These are phyloP conservation scores for Monotropa hypopitys DNA, from an alignment of 179 eudicot species.

Conservation along the genomic window DNA sequence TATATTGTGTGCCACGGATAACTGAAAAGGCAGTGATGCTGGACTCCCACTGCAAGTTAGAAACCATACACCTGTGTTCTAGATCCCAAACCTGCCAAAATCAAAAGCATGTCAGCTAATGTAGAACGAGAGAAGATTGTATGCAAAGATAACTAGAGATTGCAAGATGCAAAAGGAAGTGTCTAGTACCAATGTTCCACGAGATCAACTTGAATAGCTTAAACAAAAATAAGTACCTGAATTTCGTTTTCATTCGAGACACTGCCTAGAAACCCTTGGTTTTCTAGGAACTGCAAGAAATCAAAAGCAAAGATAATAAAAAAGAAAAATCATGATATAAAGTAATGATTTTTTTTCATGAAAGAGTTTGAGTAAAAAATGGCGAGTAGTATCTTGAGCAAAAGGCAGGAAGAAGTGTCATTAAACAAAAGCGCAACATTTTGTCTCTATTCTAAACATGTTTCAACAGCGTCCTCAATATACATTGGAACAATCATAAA, in stretches of 20 bases:
- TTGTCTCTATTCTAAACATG: not conserved
- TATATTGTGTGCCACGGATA: constrained; percentile 55
- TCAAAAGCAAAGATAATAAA: not conserved
- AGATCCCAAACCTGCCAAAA: constrained; percentile 86
- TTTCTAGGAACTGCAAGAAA: constrained; percentile 63
- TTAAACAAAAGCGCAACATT: not conserved
- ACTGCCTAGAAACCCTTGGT: constrained; percentile 76
- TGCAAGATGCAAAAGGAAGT: not conserved
- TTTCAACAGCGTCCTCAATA: not conserved
- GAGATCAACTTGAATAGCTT: constrained; percentile 1
- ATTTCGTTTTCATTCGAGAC: constrained; percentile 79
- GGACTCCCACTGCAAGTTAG: constrained; percentile 65
- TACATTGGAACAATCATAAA: constrained; percentile 2
- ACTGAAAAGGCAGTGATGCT: constrained; percentile 81
- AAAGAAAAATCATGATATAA: not conserved
- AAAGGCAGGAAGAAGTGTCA: not conserved
- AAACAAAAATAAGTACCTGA: constrained; percentile 41
- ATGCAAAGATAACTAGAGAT: not conserved
- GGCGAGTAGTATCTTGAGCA: not conserved
- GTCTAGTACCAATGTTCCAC: not conserved
- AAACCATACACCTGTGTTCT: constrained; percentile 50
- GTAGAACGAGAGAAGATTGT: not conserved
- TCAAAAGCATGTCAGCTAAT: constrained; percentile 1
- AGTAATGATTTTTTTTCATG: not conserved
- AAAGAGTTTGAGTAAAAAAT: not conserved